Conservation (phyloP, 2,329 filamentous ascomycete species). For the Colletotrichum endophyticum region DNA sequence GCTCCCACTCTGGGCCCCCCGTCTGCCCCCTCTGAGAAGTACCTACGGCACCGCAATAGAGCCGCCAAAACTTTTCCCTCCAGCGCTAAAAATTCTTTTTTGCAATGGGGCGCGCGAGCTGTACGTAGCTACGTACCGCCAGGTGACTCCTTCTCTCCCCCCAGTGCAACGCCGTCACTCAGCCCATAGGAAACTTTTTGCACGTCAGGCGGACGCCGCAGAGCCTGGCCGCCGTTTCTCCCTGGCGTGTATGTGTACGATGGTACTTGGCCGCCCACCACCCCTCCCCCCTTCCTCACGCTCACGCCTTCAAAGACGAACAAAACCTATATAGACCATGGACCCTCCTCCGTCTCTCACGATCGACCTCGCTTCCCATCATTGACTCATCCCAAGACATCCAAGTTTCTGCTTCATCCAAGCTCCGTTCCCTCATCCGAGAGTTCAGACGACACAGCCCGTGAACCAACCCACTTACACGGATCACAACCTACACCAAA, state of each 20-base stretch:
- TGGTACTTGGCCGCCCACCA: conserved; percentile 2
- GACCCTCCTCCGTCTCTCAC: neutral
- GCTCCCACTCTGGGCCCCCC: neutral
- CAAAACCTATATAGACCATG: conserved; percentile 15
- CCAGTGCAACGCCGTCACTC: conserved; percentile 18
- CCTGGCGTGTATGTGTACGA: neutral
- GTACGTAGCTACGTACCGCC: neutral
- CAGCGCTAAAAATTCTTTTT: neutral
- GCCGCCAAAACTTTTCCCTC: conserved; percentile 7
- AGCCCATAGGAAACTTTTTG: conserved; percentile 11
- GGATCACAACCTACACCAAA: neutral
- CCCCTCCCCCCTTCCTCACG: neutral
- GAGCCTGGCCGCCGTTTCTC: neutral
- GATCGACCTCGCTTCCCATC: neutral
- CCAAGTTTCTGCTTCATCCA: neutral
- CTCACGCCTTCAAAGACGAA: neutral
- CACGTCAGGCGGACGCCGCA: conserved; percentile 16
- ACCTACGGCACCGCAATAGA: neutral
- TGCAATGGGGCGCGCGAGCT: neutral
- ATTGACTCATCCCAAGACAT: conserved; percentile 13
- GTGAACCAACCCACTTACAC: conserved; percentile 11
- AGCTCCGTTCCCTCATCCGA: neutral
- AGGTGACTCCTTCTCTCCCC: neutral
- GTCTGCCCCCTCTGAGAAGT: neutral
- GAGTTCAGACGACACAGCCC: conserved; percentile 6